Conservation (phyloP, 257 asterid genomes). For the Misopates orontium region DNA sequence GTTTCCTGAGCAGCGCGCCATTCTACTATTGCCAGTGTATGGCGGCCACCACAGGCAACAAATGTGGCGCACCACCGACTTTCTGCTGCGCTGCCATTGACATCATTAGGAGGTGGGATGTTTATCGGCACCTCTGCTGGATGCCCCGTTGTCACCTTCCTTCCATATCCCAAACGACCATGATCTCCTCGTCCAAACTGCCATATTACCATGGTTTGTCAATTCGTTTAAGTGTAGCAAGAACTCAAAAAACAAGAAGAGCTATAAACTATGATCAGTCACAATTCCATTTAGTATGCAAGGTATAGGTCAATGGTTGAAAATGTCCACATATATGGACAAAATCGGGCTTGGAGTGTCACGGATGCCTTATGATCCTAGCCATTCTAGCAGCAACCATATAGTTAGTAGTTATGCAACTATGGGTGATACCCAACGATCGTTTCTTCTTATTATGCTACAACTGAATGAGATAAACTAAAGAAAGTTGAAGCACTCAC, state of each 20-base stretch:
- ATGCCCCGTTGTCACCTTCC: constrained; percentile 87
- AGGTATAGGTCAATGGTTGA: too few relatives aligned
- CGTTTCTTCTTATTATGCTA: not conserved
- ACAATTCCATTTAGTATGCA: too few relatives aligned
- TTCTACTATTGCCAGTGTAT: constrained; percentile 74
- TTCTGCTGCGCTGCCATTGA: constrained; percentile 30
- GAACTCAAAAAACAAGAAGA: too few relatives aligned
- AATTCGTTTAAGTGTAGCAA: not conserved
- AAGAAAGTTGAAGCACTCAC: constrained; percentile 47
- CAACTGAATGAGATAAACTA: not conserved
- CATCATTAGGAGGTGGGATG: constrained; percentile 56
- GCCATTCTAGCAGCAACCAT: not conserved
- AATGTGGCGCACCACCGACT: constrained; percentile 79
- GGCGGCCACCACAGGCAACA: constrained; percentile 98
- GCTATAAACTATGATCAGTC: too few relatives aligned
- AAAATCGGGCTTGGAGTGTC: too few relatives aligned
- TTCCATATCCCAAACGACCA: constrained; percentile 96
- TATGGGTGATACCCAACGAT: not conserved
- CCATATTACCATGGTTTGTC: constrained; percentile 4
- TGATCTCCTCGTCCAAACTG: constrained; percentile 99
- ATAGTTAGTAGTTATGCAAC: too few relatives aligned
- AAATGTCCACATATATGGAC: too few relatives aligned
- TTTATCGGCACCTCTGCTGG: constrained; percentile 87
- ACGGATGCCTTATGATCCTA: not conserved
- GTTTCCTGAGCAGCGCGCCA: constrained; percentile 49